These are phyloP conservation scores for Salix viminalis DNA, from an alignment of 345 rosid genomes.

Conservation along the genomic window DNA sequence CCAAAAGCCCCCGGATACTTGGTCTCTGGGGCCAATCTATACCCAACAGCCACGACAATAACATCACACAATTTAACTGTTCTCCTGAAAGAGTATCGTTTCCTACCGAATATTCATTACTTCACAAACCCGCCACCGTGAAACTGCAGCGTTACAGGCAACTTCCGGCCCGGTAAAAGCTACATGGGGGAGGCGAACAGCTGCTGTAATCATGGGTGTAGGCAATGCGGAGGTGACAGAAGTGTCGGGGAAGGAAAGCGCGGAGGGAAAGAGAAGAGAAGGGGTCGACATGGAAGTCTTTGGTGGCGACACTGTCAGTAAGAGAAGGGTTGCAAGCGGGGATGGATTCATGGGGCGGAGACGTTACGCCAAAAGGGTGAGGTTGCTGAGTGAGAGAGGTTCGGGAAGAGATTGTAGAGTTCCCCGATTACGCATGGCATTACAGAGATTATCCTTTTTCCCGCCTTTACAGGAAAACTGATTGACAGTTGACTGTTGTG, in stretches of 20 bases:
- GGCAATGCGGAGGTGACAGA: slow-evolving; percentile 34
- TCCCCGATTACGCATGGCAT: slow-evolving; percentile 91
- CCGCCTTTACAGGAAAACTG: background rate
- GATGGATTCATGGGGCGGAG: slow-evolving; percentile 80
- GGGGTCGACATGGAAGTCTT: slow-evolving; percentile 93
- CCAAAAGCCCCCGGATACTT: slow-evolving; percentile 82
- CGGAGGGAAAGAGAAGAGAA: slow-evolving; percentile 74
- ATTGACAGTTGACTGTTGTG: background rate
- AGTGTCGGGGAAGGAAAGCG: slow-evolving; percentile 88
- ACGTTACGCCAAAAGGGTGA: slow-evolving; percentile 59
- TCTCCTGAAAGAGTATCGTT: slow-evolving; percentile 73
- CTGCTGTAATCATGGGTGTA: background rate
- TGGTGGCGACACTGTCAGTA: slow-evolving; percentile 87
- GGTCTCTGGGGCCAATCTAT: slow-evolving; percentile 88
- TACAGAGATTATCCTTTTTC: too few species aligned
- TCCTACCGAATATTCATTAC: slow-evolving; percentile 81
- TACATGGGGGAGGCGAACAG: background rate
- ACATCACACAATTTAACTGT: slow-evolving; percentile 78
- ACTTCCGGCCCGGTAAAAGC: slow-evolving; percentile 44
- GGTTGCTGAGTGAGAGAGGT: slow-evolving; percentile 39
- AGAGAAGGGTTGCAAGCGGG: slow-evolving; percentile 72
- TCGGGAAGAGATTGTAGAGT: slow-evolving; percentile 66
- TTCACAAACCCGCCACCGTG: slow-evolving; percentile 96
- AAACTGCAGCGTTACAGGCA: slow-evolving; percentile 82
- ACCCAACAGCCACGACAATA: slow-evolving; percentile 85